Percentiles rank a stretch among this genome's conserved stretches.
phyloP scores from a whole-genome alignment of 148 eudicot species.

The Chenopodium formosanum region DNA sequence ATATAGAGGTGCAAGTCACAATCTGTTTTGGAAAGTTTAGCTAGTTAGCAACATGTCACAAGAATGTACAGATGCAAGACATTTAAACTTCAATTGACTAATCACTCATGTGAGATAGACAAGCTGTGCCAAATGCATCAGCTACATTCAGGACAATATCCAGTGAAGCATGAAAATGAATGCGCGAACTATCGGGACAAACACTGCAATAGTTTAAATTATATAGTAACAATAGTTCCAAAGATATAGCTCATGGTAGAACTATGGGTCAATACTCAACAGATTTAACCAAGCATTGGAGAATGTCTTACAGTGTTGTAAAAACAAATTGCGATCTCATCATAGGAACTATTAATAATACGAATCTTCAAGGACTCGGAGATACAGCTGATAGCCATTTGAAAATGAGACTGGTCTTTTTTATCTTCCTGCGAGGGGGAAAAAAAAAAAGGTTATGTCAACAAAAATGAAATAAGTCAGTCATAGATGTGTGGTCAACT shows the following conservation, averaged over 20 bases:
- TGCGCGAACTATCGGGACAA: background rate
- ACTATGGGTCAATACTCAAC: background rate
- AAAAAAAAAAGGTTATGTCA: background rate
- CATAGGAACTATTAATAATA: slow-evolving; percentile 82
- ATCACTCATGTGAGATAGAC: background rate
- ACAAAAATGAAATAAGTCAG: background rate
- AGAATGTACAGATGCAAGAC: background rate
- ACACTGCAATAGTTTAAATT: no score
- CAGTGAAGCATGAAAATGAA: background rate
- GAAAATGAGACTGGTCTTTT: slow-evolving; percentile 60
- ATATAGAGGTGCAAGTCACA: background rate
- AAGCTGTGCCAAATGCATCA: background rate
- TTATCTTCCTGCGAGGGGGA: slow-evolving; percentile 60
- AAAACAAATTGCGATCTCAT: slow-evolving; percentile 88
- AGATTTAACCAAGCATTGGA: background rate
- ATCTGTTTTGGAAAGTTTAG: background rate
- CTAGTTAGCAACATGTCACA: background rate
- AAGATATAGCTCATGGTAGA: background rate
- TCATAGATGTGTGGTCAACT: no score
- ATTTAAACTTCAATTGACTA: background rate
- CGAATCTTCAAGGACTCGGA: slow-evolving; percentile 74
- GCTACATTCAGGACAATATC: no score
- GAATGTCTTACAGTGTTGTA: slow-evolving; percentile 77
- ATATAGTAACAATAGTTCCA: background rate
- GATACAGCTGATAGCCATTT: slow-evolving; percentile 66